A percentile compares a stretch with the other conserved stretches of the same genome.
Evolutionary conservation across 768 basidiomycete species (phyloP).

Genomic region (Butyriboletus loyo): DNA sequence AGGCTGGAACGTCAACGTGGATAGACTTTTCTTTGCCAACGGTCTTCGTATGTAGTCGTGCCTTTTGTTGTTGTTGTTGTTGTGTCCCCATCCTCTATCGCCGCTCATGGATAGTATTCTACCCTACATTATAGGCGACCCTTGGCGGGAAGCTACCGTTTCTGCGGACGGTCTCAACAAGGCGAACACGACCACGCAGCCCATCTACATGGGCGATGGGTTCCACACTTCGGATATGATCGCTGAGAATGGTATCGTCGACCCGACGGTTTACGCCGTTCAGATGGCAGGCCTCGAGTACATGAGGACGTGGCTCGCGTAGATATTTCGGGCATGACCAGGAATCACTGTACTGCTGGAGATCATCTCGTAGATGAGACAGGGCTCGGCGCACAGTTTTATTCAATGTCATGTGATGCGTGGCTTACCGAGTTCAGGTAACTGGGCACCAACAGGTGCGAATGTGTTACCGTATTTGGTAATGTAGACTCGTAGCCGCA

Average conservation of each 20-base stretch:
- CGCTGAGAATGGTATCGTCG: constrained; percentile 38
- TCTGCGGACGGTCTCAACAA: constrained; percentile 51
- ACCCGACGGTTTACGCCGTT: constrained; percentile 51
- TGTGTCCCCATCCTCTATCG: too few species aligned
- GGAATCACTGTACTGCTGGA: not conserved
- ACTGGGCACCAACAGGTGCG: too few species aligned
- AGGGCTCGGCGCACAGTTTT: too few species aligned
- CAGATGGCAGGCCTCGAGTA: constrained; percentile 50
- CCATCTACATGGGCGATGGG: constrained; percentile 56
- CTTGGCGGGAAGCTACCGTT: constrained; percentile 68
- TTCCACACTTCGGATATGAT: constrained; percentile 68
- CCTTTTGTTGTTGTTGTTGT: too few species aligned
- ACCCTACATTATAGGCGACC: constrained; percentile 49
- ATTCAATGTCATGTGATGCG: too few species aligned
- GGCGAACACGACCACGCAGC: constrained; percentile 49
- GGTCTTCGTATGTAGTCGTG: constrained; percentile 50
- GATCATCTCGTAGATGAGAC: too few species aligned
- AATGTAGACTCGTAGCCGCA: too few species aligned
- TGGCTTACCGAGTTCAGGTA: too few species aligned
- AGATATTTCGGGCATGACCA: not conserved
- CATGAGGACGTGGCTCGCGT: constrained; percentile 56
- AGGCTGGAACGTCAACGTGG: constrained; percentile 60
- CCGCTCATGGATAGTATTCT: not conserved
- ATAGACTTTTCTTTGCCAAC: constrained; percentile 67
- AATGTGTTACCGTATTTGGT: too few species aligned